Percentiles rank a stretch among this genome's conserved stretches.
Conservation (phyloP, 208 protist genomes). For the Trypanosoma platydactyli region DNA sequence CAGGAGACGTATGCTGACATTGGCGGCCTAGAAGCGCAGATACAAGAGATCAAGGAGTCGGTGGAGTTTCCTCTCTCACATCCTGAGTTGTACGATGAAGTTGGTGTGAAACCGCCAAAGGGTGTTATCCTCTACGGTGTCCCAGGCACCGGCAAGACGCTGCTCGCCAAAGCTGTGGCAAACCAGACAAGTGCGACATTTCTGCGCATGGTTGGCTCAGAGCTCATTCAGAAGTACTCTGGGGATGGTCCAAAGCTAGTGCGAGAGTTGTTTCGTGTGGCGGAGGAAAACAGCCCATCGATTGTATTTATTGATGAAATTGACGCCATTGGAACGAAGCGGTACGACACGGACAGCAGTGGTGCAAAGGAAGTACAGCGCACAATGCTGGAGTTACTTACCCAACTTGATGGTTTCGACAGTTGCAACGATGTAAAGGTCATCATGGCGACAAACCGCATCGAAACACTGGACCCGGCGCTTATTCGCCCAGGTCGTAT, state of each 20-base stretch:
- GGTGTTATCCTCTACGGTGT: conserved; percentile 99
- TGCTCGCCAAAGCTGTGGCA: conserved; percentile 99
- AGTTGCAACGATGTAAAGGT: conserved; percentile 99
- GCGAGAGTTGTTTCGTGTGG: conserved; percentile 99
- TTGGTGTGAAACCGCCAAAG: conserved; percentile 99
- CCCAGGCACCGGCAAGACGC: conserved; percentile 98
- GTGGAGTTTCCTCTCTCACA: conserved; percentile 99
- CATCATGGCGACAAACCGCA: conserved; percentile 99
- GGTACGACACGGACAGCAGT: conserved; percentile 97
- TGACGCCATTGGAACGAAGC: conserved; percentile 99
- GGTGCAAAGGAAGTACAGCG: conserved; percentile 99
- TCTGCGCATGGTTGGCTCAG: conserved; percentile 99
- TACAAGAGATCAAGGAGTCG: conserved; percentile 99
- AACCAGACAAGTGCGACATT: conserved; percentile 99
- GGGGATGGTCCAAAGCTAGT: conserved; percentile 99
- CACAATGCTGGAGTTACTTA: conserved; percentile 99
- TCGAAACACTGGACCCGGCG: conserved; percentile 99
- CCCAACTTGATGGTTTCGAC: conserved; percentile 99
- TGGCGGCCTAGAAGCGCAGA: conserved; percentile 99
- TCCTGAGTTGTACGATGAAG: conserved; percentile 99
- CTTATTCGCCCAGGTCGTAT: conserved; percentile 99
- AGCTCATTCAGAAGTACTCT: conserved; percentile 99
- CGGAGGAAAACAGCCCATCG: conserved; percentile 97
- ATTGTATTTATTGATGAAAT: conserved; percentile 99
- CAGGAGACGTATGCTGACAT: conserved; percentile 99